Percentiles rank a stretch among this genome's conserved stretches.
These are phyloP conservation scores for Neophaeococcomyces mojaviensis DNA, from an alignment of 2,329 filamentous ascomycete species.

Conservation along the genomic window DNA sequence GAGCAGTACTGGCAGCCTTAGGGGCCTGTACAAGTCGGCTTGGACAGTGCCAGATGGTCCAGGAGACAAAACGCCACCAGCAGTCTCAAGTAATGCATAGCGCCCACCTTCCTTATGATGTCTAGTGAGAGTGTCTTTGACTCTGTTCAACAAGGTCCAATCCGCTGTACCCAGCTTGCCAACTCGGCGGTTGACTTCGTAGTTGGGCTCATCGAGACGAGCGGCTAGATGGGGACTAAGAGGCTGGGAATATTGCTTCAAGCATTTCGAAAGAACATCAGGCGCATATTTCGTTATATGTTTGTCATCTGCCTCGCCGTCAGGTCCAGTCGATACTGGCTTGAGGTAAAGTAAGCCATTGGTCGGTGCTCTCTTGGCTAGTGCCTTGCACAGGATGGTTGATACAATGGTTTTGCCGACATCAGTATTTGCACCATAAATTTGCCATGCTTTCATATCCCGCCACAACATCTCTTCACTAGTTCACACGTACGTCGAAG, in stretches of 20 bases:
- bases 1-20: slow-evolving; percentile 66
- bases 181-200: background rate
- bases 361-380: slow-evolving; percentile 38
- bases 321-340: slow-evolving; percentile 69
- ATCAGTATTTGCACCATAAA: slow-evolving; percentile 77
- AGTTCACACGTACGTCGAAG: background rate
- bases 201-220: slow-evolving; percentile 18
- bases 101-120: slow-evolving; percentile 25
- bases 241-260: slow-evolving; percentile 66
- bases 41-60: slow-evolving; percentile 68
- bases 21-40: slow-evolving; percentile 66
- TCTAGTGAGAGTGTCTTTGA: slow-evolving; percentile 38
- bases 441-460: slow-evolving; percentile 60
- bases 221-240: slow-evolving; percentile 74
- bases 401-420: slow-evolving; percentile 79
- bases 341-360: slow-evolving; percentile 61
- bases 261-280: slow-evolving; percentile 49
- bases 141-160: slow-evolving; percentile 14
- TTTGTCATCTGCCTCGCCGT: slow-evolving; percentile 61
- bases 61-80: slow-evolving; percentile 74
- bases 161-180: slow-evolving; percentile 3
- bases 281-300: slow-evolving; percentile 57
- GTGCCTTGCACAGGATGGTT: slow-evolving; percentile 61
- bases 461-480: slow-evolving; percentile 44
- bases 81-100: slow-evolving; percentile 65